phyloP scores from a whole-genome alignment of 1,284 basidiomycete genomes.

The Tylopilus microsporus region DNA sequence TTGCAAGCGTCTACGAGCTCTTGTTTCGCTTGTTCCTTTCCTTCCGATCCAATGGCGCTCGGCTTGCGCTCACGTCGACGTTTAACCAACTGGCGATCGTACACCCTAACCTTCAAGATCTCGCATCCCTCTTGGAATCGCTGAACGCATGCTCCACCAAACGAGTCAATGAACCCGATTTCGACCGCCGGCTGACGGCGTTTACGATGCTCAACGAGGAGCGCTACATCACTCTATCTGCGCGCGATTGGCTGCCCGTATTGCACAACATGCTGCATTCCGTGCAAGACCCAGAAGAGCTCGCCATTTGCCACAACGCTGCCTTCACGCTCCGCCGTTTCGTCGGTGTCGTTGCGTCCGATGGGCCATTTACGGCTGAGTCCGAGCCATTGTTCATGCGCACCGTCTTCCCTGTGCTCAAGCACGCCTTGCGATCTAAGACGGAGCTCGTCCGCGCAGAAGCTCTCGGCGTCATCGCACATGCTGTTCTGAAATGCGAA shows the following conservation, averaged over 20 bases:
- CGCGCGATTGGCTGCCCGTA: constrained; percentile 76
- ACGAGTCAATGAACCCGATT: constrained; percentile 89
- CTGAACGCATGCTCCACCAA: constrained; percentile 85
- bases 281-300: constrained; percentile 86
- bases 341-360: constrained; percentile 51
- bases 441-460: constrained; percentile 56
- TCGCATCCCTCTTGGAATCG: constrained; percentile 58
- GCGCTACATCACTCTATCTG: constrained; percentile 46
- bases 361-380: too few species aligned
- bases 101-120: constrained; percentile 43
- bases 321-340: constrained; percentile 76
- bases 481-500: constrained; percentile 67
- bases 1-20: constrained; percentile 58
- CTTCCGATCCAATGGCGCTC: constrained; percentile 65
- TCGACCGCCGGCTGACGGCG: constrained; percentile 78
- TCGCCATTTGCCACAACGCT: constrained; percentile 84
- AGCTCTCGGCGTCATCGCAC: constrained; percentile 75
- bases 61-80: constrained; percentile 61
- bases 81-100: constrained; percentile 59
- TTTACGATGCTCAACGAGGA: constrained; percentile 74
- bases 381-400: too few species aligned
- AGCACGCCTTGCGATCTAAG: too few species aligned
- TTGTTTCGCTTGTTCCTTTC: constrained; percentile 75
- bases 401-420: too few species aligned
- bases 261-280: constrained; percentile 83